Evolutionary conservation across 2,329 filamentous ascomycete genomes (phyloP).

Genomic region (Alternaria dauci): DNA sequence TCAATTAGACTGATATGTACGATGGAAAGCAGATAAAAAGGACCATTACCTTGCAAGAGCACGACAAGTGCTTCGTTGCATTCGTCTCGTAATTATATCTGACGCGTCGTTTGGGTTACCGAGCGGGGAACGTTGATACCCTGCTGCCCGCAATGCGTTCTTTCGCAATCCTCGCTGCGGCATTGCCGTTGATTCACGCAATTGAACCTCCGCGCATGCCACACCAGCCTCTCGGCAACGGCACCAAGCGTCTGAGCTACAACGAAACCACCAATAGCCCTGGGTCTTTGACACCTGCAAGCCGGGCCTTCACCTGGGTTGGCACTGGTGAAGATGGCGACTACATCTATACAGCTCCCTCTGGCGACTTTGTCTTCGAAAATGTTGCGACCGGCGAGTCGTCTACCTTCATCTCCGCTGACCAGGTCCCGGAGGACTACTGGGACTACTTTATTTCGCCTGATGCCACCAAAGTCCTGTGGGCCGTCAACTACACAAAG

Average conservation of each 20-base stretch:
- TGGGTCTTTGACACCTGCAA: constrained; percentile 52
- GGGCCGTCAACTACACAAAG: constrained; percentile 72
- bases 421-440: constrained; percentile 64
- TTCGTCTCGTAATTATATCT: constrained; percentile 27
- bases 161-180: constrained; percentile 37
- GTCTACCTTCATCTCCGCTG: constrained; percentile 66
- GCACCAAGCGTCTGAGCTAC: constrained; percentile 65
- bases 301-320: constrained; percentile 65
- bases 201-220: constrained; percentile 63
- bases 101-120: constrained; percentile 21
- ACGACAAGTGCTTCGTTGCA: constrained; percentile 17
- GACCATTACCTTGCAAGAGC: constrained; percentile 7
- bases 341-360: constrained; percentile 63
- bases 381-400: constrained; percentile 67
- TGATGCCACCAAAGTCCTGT: constrained; percentile 67
- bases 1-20: constrained; percentile 33
- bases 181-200: constrained; percentile 38
- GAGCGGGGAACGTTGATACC: constrained; percentile 7
- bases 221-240: constrained; percentile 64
- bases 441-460: constrained; percentile 69
- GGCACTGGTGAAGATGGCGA: constrained; percentile 67
- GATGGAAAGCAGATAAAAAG: constrained; percentile 33
- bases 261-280: constrained; percentile 65
- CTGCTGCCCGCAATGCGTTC: constrained; percentile 35
- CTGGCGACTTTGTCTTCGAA: constrained; percentile 66